These are phyloP conservation scores for Sporisorium exsertum DNA, from an alignment of 1,284 basidiomycete genomes.

Conservation along the genomic window DNA sequence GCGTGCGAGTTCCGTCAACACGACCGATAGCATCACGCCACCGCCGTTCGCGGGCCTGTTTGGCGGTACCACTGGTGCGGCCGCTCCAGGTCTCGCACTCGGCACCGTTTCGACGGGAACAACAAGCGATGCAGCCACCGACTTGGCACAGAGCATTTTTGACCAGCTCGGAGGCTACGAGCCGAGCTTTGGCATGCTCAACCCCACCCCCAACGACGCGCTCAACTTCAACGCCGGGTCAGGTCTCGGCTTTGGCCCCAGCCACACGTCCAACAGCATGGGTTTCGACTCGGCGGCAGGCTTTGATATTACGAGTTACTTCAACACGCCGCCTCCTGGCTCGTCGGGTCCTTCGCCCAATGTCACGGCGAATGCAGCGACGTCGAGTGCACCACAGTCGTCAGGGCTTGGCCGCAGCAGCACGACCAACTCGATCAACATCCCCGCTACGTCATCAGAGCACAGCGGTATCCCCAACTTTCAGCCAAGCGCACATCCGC, in stretches of 20 bases:
- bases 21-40: conserved; percentile 46
- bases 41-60: conserved; percentile 47
- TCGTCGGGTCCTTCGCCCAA: conserved; percentile 36
- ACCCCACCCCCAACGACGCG: conserved; percentile 47
- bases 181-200: conserved; percentile 53
- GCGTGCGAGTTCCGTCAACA: conserved; percentile 32
- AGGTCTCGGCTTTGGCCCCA: conserved; percentile 35
- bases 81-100: conserved; percentile 29
- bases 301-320: conserved; percentile 47
- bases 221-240: conserved; percentile 45
- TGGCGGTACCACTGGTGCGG: conserved; percentile 10
- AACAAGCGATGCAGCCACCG: conserved; percentile 39
- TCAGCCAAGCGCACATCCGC: conserved; percentile 47
- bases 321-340: conserved; percentile 40
- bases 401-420: conserved; percentile 22
- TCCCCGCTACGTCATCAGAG: conserved; percentile 36
- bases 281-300: conserved; percentile 51
- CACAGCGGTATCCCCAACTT: conserved; percentile 37
- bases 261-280: conserved; percentile 51
- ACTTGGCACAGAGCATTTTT: conserved; percentile 56
- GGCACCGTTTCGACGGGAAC: conserved; percentile 42
- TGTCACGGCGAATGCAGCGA: conserved; percentile 16
- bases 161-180: conserved; percentile 58
- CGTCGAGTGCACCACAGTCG: conserved; percentile 11
- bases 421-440: conserved; percentile 40